These are phyloP conservation scores for Aspergillus persii DNA, from an alignment of 2,329 filamentous ascomycete species.

Conservation along the genomic window DNA sequence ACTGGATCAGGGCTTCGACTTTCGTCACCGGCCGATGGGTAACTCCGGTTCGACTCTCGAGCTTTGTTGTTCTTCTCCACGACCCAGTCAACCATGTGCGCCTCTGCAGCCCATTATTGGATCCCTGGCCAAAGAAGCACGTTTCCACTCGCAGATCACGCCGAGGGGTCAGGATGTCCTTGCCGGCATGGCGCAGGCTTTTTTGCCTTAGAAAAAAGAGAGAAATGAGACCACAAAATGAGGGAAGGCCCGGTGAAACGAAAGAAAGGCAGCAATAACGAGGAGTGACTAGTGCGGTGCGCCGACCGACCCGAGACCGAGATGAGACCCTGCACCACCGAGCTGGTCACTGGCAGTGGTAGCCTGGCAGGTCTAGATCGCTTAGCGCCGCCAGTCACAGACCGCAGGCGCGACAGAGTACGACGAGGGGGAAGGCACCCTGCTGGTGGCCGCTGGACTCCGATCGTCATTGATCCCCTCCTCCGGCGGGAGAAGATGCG, in stretches of 20 bases:
- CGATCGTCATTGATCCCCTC: not conserved
- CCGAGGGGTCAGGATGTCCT: not conserved
- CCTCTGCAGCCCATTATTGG: not conserved
- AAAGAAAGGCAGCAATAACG: not conserved
- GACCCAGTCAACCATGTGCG: constrained; percentile 8
- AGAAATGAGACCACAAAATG: not conserved
- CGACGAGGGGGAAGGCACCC: not conserved
- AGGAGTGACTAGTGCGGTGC: not conserved
- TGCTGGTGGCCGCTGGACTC: not conserved
- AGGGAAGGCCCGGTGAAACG: not conserved
- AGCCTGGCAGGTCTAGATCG: not conserved
- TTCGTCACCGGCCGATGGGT: not conserved
- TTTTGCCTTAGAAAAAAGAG: too few relatives aligned
- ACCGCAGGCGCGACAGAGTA: not conserved
- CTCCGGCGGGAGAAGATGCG: too few relatives aligned
- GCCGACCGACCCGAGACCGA: not conserved
- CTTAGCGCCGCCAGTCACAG: not conserved
- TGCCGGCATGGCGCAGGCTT: not conserved
- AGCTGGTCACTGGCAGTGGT: not conserved
- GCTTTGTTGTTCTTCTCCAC: not conserved
- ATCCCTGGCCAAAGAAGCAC: not conserved
- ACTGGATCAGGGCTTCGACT: not conserved
- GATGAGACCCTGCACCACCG: not conserved
- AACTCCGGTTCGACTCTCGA: not conserved
- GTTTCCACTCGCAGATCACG: not conserved